Evolutionary conservation across 768 basidiomycete species (phyloP).

Genomic region (Calvatia gigantea): DNA sequence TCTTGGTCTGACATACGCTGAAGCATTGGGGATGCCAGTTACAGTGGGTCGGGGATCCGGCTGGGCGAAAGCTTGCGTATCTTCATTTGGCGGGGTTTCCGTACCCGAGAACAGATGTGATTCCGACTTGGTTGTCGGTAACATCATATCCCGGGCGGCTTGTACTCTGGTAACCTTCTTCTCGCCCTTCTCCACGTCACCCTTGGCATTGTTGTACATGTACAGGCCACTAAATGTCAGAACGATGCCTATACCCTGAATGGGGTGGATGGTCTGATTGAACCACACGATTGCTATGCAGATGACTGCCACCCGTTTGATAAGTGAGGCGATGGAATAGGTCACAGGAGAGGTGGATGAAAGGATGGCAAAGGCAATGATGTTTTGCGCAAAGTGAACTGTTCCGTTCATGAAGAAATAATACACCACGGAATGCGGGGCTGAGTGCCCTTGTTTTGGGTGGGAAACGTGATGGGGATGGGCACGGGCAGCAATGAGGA

Average conservation of each 20-base stretch:
- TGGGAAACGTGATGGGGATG: constrained; percentile 41
- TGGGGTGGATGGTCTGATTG: constrained; percentile 74
- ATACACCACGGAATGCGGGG: constrained; percentile 64
- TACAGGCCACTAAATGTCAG: constrained; percentile 89
- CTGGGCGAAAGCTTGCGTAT: neutral
- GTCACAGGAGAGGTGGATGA: constrained; percentile 97
- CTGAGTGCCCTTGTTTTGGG: constrained; percentile 40
- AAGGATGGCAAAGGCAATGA: constrained; percentile 95
- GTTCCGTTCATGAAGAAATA: constrained; percentile 94
- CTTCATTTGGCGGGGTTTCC: constrained; percentile 31
- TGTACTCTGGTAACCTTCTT: constrained; percentile 79
- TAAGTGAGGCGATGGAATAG: constrained; percentile 95
- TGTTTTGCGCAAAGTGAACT: constrained; percentile 95
- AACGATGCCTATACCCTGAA: constrained; percentile 88
- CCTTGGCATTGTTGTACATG: constrained; percentile 95
- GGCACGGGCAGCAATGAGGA: constrained; percentile 47
- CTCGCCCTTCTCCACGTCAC: constrained; percentile 91
- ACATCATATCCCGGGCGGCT: constrained; percentile 60
- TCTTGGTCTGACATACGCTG: constrained; percentile 35
- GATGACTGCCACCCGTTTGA: constrained; percentile 98
- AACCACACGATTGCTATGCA: constrained; percentile 98
- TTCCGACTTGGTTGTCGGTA: constrained; percentile 69
- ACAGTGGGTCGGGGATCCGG: neutral
- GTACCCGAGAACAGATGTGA: constrained; percentile 43
- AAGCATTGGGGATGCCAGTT: constrained; percentile 5